Percentiles rank a stretch among this genome's conserved stretches.
Evolutionary conservation across 2,329 filamentous ascomycete genomes (phyloP).

Genomic region (Aspergillus pseudonomiae): DNA sequence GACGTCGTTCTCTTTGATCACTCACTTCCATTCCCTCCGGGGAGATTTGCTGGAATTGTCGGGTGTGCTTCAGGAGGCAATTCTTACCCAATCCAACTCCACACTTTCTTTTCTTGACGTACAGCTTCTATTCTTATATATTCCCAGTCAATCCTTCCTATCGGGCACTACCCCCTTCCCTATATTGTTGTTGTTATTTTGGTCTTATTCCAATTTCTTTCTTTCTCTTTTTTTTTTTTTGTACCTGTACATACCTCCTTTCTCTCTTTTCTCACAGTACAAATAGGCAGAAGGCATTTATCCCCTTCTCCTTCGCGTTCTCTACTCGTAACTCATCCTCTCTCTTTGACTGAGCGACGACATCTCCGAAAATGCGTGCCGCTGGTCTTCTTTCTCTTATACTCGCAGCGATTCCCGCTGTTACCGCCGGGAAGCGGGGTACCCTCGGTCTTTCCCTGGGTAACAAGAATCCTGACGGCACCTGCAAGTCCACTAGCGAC

Average conservation of each 20-base stretch:
- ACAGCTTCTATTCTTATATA: constrained; percentile 12
- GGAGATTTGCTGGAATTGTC: background rate
- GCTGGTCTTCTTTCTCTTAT: constrained; percentile 43
- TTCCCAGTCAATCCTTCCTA: constrained; percentile 10
- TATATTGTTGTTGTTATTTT: constrained; percentile 5
- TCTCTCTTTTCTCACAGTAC: background rate
- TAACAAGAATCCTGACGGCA: constrained; percentile 62
- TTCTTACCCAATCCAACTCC: constrained; percentile 11
- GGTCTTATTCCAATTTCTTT: constrained; percentile 1
- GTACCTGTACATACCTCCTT: background rate
- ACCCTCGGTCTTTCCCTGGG: constrained; percentile 68
- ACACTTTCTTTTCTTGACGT: constrained; percentile 15
- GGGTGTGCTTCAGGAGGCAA: constrained; percentile 11
- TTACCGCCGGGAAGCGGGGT: constrained; percentile 57
- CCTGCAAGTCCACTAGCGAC: constrained; percentile 65
- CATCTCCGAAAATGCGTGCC: constrained; percentile 46
- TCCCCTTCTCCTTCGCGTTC: background rate
- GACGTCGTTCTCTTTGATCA: background rate
- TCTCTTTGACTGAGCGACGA: background rate
- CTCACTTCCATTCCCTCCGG: background rate
- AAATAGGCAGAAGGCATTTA: background rate
- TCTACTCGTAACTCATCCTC: background rate
- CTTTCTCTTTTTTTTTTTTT: background rate
- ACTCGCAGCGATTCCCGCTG: constrained; percentile 49
- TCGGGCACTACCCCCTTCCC: background rate